These are phyloP conservation scores for Gossypium ekmanianum DNA, from an alignment of 345 rosid species.

Conservation along the genomic window DNA sequence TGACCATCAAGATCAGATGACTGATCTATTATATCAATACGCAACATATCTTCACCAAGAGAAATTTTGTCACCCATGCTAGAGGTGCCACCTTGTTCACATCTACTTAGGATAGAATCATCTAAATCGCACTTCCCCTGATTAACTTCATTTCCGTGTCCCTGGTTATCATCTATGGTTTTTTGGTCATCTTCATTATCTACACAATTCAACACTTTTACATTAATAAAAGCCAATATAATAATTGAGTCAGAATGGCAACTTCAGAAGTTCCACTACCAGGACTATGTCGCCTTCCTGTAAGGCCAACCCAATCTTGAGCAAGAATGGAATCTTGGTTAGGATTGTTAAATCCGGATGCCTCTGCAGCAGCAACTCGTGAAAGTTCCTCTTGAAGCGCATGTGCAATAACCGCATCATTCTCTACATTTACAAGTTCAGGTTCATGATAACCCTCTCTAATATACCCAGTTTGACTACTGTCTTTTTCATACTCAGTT, in stretches of 20 bases:
- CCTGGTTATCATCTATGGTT: not conserved
- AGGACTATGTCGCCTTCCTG: slow-evolving; percentile 20
- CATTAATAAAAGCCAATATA: not conserved
- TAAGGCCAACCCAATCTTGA: slow-evolving; percentile 55
- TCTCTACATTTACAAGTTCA: slow-evolving; percentile 40
- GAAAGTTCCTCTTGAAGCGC: slow-evolving; percentile 76
- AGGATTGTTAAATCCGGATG: slow-evolving; percentile 32
- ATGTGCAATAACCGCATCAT: slow-evolving; percentile 74
- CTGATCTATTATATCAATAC: too few relatives aligned
- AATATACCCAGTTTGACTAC: slow-evolving; percentile 44
- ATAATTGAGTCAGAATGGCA: not conserved
- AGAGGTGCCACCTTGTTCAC: slow-evolving; percentile 8
- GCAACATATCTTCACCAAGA: not conserved
- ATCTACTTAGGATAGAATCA: slow-evolving; percentile 5
- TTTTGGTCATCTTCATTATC: slow-evolving; percentile 30
- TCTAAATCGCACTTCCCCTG: not conserved
- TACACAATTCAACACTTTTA: slow-evolving; percentile 13
- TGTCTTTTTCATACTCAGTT: slow-evolving; percentile 43
- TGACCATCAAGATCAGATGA: too few relatives aligned
- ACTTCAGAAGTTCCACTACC: slow-evolving; percentile 23
- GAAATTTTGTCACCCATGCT: not conserved
- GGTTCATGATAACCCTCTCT: slow-evolving; percentile 49
- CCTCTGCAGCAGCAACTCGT: slow-evolving; percentile 48
- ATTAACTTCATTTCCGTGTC: slow-evolving; percentile 16
- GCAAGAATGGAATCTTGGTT: slow-evolving; percentile 45